Conservation (phyloP, 768 basidiomycete genomes). For the Tulasnella sp. region DNA sequence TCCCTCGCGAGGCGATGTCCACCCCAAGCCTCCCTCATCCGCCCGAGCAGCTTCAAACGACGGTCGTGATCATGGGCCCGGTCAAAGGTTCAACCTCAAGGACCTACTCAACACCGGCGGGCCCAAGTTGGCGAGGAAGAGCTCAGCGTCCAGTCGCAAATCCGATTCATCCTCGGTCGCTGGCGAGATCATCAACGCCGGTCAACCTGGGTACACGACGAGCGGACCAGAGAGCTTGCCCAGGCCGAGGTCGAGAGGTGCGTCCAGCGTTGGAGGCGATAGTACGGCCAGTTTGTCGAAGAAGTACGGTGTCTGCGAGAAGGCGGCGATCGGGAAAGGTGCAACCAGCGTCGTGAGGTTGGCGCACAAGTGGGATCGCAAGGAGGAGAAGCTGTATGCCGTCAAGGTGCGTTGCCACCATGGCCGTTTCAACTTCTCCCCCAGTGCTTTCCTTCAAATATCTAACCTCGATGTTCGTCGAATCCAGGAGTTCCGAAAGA, state of each 20-base stretch:
- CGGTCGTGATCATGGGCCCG: conserved; percentile 22
- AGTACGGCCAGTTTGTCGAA: conserved; percentile 52
- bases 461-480: conserved; percentile 1
- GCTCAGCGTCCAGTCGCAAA: conserved; percentile 50
- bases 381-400: conserved; percentile 93
- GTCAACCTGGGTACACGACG: conserved; percentile 6
- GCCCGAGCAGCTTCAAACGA: conserved; percentile 1
- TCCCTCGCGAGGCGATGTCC: background rate
- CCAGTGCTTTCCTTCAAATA: conserved; percentile 14
- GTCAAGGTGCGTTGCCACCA: conserved; percentile 63
- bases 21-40: conserved; percentile 10
- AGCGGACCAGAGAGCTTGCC: conserved; percentile 21
- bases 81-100: conserved; percentile 71
- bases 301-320: conserved; percentile 97
- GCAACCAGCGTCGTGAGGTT: conserved; percentile 95
- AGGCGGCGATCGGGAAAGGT: conserved; percentile 93
- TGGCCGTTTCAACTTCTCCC: conserved; percentile 8
- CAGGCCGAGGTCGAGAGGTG: conserved; percentile 27
- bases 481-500: conserved; percentile 87
- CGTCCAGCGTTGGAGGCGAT: conserved; percentile 29
- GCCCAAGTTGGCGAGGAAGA: conserved; percentile 63
- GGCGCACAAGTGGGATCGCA: conserved; percentile 97
- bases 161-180: conserved; percentile 37
- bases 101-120: conserved; percentile 53
- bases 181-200: background rate